These are phyloP conservation scores for Globisporangium carolinianum DNA, from an alignment of 352 stramenopile species.

Conservation along the genomic window DNA sequence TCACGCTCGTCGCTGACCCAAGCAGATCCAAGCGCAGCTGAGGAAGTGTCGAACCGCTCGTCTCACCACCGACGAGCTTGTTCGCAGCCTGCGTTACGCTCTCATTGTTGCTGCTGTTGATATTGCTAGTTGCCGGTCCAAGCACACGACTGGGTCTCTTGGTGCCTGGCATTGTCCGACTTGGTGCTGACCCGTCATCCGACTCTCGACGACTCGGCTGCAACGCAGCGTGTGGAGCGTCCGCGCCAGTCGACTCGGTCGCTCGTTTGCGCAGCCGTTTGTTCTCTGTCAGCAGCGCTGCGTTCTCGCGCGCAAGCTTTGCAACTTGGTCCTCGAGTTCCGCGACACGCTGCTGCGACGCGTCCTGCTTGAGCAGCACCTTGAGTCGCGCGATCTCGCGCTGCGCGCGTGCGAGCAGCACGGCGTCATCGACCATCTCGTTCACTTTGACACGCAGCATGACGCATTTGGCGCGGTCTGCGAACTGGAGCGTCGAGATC, in stretches of 20 bases:
- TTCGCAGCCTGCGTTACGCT: neutral
- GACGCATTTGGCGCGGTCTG: slow-evolving; percentile 77
- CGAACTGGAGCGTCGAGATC: slow-evolving; percentile 88
- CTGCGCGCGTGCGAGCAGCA: slow-evolving; percentile 65
- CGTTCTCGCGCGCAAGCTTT: slow-evolving; percentile 35
- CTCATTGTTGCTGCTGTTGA: neutral
- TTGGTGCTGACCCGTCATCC: neutral
- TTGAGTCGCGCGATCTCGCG: slow-evolving; percentile 62
- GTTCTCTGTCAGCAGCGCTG: slow-evolving; percentile 37
- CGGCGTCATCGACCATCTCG: slow-evolving; percentile 75
- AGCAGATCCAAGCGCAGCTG: neutral
- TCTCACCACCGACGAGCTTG: neutral
- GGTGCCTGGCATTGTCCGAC: neutral
- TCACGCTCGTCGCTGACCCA: neutral
- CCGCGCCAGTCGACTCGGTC: neutral
- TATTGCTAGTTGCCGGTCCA: neutral
- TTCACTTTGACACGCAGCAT: slow-evolving; percentile 71
- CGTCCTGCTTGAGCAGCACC: slow-evolving; percentile 46
- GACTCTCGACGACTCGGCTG: slow-evolving; percentile 16
- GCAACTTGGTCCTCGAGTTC: slow-evolving; percentile 40
- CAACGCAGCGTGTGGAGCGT: slow-evolving; percentile 8
- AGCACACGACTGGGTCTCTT: slow-evolving; percentile 1
- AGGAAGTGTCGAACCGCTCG: neutral
- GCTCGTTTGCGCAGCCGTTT: slow-evolving; percentile 30
- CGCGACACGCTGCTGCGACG: slow-evolving; percentile 21